Evolutionary conservation across 2,329 filamentous ascomycete genomes (phyloP).

Genomic region (Arthroderma sp.): DNA sequence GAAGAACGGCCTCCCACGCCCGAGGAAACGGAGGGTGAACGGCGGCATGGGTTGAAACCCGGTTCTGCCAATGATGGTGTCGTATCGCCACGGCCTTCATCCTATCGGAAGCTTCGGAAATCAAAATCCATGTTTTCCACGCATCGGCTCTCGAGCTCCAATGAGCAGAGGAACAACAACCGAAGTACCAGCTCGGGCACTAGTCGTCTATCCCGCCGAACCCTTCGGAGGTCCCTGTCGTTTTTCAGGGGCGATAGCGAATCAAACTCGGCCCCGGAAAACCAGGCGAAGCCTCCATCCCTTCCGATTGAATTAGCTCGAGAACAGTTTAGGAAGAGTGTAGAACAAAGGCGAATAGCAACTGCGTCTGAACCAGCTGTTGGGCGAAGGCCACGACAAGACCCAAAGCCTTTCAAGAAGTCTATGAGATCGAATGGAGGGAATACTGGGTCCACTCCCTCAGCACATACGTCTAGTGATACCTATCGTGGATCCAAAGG

Average conservation of each 20-base stretch:
- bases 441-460: background rate
- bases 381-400: constrained; percentile 18
- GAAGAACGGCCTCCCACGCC: background rate
- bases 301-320: constrained; percentile 29
- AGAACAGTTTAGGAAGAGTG: constrained; percentile 26
- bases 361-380: constrained; percentile 9
- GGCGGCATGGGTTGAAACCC: background rate
- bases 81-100: constrained; percentile 32
- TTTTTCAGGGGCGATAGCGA: constrained; percentile 26
- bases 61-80: background rate
- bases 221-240: constrained; percentile 33
- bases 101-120: constrained; percentile 36
- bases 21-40: background rate
- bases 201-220: constrained; percentile 14
- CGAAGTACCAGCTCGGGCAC: constrained; percentile 5
- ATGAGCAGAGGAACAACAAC: constrained; percentile 5
- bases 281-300: constrained; percentile 16
- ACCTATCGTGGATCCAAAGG: constrained; percentile 19
- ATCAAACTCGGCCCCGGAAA: constrained; percentile 13
- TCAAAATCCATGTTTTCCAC: constrained; percentile 39
- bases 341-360: constrained; percentile 15
- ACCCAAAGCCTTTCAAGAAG: constrained; percentile 29
- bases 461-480: constrained; percentile 9
- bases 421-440: constrained; percentile 21
- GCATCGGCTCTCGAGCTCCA: constrained; percentile 18